Evolutionary conservation across 2,329 filamentous ascomycete species (phyloP).

Genomic region (Venturia pyrina): DNA sequence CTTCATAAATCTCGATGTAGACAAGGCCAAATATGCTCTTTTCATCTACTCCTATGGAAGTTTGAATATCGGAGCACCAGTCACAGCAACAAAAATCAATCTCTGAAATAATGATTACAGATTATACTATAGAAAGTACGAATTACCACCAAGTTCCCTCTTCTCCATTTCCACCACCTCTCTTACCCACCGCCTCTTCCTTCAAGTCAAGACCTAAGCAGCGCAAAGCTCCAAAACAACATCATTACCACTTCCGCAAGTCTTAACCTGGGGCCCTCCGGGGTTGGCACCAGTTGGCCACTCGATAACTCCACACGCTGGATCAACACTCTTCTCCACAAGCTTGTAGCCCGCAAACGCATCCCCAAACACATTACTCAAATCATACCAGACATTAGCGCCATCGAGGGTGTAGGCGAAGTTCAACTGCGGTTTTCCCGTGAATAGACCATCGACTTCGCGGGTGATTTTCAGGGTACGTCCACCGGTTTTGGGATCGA

Average conservation of each 20-base stretch:
- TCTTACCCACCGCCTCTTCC: neutral
- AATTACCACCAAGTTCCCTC: neutral
- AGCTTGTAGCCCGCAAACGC: conserved; percentile 7
- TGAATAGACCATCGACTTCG: conserved; percentile 25
- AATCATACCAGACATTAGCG: conserved; percentile 31
- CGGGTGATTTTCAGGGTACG: conserved; percentile 33
- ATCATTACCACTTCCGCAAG: neutral
- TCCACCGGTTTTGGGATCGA: conserved; percentile 29
- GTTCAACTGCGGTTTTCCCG: conserved; percentile 28
- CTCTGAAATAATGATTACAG: no score
- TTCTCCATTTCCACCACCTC: no score
- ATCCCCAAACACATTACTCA: conserved; percentile 22
- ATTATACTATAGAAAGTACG: neutral
- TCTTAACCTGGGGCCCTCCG: conserved; percentile 4
- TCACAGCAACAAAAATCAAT: no score
- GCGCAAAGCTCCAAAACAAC: conserved; percentile 9
- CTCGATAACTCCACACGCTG: neutral
- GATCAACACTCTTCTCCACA: neutral
- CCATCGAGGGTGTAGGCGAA: conserved; percentile 31
- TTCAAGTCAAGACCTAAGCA: neutral
- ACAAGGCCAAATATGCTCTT: no score
- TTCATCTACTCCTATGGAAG: no score
- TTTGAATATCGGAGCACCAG: no score
- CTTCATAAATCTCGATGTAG: no score
- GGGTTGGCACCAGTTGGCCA: neutral